Percentiles rank a stretch among this genome's conserved stretches.
Evolutionary conservation across 139 green algal species (phyloP).

Genomic region (Chlamydomonas incerta): DNA sequence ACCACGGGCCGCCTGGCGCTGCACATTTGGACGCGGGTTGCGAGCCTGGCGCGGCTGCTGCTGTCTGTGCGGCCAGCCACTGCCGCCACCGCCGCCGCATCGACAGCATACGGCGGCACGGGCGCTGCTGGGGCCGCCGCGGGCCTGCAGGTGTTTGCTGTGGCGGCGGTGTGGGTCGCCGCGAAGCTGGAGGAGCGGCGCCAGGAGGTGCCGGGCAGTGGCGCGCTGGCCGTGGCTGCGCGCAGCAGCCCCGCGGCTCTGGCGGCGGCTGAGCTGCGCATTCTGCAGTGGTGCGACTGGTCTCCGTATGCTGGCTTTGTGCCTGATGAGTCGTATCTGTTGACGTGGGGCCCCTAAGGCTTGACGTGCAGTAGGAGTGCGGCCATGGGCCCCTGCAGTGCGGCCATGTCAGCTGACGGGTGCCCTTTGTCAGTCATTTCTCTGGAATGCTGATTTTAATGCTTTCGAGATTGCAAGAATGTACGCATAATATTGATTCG

Average conservation of each 20-base stretch:
- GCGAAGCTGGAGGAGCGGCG: constrained; percentile 34
- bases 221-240: background rate
- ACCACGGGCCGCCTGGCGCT: constrained; percentile 19
- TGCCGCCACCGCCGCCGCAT: background rate
- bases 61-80: background rate
- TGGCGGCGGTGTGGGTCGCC: background rate
- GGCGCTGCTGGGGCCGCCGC: background rate
- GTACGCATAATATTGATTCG: too few relatives aligned
- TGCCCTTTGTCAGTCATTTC: too few relatives aligned
- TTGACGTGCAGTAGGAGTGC: too few relatives aligned
- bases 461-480: too few relatives aligned
- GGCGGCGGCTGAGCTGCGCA: constrained; percentile 1
- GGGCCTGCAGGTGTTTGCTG: background rate
- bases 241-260: background rate
- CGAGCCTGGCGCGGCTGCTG: constrained; percentile 8
- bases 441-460: too few relatives aligned
- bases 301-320: constrained; percentile 3
- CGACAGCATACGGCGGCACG: background rate
- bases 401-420: too few relatives aligned
- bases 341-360: too few relatives aligned
- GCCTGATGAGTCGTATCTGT: background rate
- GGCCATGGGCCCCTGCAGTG: too few relatives aligned
- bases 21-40: constrained; percentile 22
- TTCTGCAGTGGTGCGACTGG: constrained; percentile 29
- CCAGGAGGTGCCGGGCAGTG: background rate